phyloP scores from a whole-genome alignment of 2,329 filamentous ascomycete species.

The Penicillium occitanis region DNA sequence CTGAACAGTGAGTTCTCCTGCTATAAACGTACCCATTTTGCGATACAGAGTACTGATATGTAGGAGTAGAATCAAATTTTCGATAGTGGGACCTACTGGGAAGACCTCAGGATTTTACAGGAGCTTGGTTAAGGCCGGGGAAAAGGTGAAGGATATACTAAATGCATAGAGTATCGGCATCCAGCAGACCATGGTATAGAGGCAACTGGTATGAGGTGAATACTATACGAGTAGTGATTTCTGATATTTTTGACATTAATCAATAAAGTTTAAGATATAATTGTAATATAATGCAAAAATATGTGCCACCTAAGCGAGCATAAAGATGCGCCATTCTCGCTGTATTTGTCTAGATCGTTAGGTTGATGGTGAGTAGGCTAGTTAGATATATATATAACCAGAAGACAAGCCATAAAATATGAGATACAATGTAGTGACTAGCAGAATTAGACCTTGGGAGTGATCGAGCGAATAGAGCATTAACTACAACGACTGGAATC shows the following conservation, averaged over 20 bases:
- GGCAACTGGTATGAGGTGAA: too few species aligned
- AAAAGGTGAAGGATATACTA: neutral
- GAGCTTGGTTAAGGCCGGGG: neutral
- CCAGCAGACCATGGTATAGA: neutral
- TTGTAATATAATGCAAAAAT: neutral
- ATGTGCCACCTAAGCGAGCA: too few species aligned
- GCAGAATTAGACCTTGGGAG: neutral
- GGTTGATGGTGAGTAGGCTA: neutral
- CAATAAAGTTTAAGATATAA: neutral
- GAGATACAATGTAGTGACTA: neutral
- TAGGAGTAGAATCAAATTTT: neutral
- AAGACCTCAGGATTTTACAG: neutral
- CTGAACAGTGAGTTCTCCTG: neutral
- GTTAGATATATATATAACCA: neutral
- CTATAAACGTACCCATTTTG: neutral
- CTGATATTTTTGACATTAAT: neutral
- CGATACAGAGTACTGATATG: neutral
- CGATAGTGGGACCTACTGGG: neutral
- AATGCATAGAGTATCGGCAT: neutral
- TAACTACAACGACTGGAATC: neutral
- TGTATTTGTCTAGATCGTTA: neutral
- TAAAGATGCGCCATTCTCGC: neutral
- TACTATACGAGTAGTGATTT: neutral
- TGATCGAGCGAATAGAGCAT: neutral
- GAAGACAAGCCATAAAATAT: neutral